Conservation (phyloP, 2,329 filamentous ascomycete genomes). For the Colletotrichum higginsianum region DNA sequence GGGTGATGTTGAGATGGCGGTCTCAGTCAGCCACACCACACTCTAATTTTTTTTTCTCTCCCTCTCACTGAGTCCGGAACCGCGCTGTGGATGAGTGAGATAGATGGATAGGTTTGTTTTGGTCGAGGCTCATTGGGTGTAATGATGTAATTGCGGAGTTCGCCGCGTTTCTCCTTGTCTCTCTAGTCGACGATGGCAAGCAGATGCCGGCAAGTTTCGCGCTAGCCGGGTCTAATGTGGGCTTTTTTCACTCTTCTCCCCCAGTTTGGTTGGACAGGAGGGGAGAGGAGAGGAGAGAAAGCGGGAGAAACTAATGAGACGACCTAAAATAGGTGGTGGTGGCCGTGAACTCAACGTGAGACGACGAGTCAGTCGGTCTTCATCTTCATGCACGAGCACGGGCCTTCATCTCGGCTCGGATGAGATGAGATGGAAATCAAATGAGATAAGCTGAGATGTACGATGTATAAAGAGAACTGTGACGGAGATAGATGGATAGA, state of each 20-base stretch:
- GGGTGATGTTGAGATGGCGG: conserved; percentile 11
- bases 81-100: conserved; percentile 12
- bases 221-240: conserved; percentile 27
- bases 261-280: conserved; percentile 10
- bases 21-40: no score
- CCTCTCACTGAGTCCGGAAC: no score
- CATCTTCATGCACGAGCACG: conserved; percentile 35
- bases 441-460: neutral
- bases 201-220: conserved; percentile 26
- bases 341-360: conserved; percentile 20
- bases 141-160: conserved; percentile 40
- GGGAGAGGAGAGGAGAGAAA: no score
- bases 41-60: no score
- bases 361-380: conserved; percentile 8
- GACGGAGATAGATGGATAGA: neutral
- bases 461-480: neutral
- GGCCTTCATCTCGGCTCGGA: conserved; percentile 25
- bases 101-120: conserved; percentile 11
- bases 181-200: neutral
- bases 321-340: conserved; percentile 22
- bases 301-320: conserved; percentile 1
- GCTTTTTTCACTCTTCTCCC: neutral
- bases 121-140: neutral
- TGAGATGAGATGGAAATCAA: no score
- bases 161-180: conserved; percentile 5